Evolutionary conservation across 2,329 filamentous ascomycete genomes (phyloP), one percentile per base, ranked within the genome.

Genomic region (Venturia effusa): DNA sequence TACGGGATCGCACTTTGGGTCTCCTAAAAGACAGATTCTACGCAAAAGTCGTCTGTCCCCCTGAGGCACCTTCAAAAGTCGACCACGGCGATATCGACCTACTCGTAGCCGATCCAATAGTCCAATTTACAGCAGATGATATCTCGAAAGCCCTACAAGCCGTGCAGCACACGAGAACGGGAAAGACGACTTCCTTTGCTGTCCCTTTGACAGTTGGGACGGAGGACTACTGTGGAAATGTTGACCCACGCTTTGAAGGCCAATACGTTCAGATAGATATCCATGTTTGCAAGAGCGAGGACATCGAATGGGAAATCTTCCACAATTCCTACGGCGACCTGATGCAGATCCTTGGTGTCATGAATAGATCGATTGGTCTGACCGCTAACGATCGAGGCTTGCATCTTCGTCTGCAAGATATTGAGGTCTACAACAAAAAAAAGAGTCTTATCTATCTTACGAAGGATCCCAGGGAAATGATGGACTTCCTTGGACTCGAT

Each of bases 21-120:
- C 4, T 55, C 19, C 64, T 65, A 19, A 22, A 30, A 27, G 27
- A 30, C 24, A 19, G 22, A 24, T 64, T 45, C 43, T 65, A 48
- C 32, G 62, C 4, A n/a, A n/a, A 40, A 37, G 61, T 65, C 27
- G 3, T 57, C 17, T 32, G 22, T 22, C 62, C 62, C 15, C 34
- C 41, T 7, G 63, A 65, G 68, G 87, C 83, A 0, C 89, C 89
- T 0, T 85, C 72, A 0, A 94, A 94, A 73, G 51, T 67, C 0
- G 83, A 85, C 68, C 82, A 84, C 69, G 90, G 90, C 24, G 90
- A 94, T 67, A 76, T 95, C 43, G 90, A 94, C 73, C 79, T 92
- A 65, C 73, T 91, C 1, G 80, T 90, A 1, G 75, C 69, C 63
- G 66, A 61, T 8, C 67, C 70, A 3, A 61, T 7, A 67, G 27